Evolutionary conservation across 164 flowering plant species (phyloP).

Genomic region (Vitis rotundifolia): DNA sequence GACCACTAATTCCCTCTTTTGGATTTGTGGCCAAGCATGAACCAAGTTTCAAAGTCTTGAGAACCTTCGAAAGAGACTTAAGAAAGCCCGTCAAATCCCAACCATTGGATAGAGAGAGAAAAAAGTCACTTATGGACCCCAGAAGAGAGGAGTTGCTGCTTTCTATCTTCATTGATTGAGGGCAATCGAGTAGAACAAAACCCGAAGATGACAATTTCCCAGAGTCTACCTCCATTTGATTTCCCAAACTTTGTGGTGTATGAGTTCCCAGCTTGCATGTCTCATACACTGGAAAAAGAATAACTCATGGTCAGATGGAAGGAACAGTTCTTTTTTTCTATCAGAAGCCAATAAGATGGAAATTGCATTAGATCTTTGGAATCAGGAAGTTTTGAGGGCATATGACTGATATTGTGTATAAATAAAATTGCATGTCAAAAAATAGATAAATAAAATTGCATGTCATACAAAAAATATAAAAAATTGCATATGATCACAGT

Average conservation of each 20-base stretch:
- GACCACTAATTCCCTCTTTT: slow-evolving; percentile 70
- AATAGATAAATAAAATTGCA: too few relatives aligned
- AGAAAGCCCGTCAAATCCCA: slow-evolving; percentile 88
- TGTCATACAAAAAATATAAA: too few relatives aligned
- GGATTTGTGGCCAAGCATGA: slow-evolving; percentile 44
- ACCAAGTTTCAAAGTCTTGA: slow-evolving; percentile 69
- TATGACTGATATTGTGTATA: background rate
- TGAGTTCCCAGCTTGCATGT: slow-evolving; percentile 94
- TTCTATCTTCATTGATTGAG: slow-evolving; percentile 82
- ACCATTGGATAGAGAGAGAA: slow-evolving; percentile 81
- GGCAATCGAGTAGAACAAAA: slow-evolving; percentile 85
- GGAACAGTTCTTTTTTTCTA: background rate
- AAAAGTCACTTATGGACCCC: slow-evolving; percentile 90
- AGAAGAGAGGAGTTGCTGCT: slow-evolving; percentile 65
- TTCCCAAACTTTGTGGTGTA: slow-evolving; percentile 72
- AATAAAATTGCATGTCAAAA: background rate
- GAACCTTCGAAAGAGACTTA: slow-evolving; percentile 78
- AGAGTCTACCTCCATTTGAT: slow-evolving; percentile 66
- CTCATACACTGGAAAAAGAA: slow-evolving; percentile 72
- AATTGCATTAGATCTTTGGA: background rate
- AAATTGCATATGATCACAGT: too few relatives aligned
- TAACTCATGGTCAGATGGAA: slow-evolving; percentile 5
- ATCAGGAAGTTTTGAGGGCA: background rate
- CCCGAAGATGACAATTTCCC: slow-evolving; percentile 77
- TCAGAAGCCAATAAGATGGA: background rate